These are phyloP conservation scores for Colletotrichum sp. DNA, from an alignment of 2,329 filamentous ascomycete genomes.

Conservation along the genomic window DNA sequence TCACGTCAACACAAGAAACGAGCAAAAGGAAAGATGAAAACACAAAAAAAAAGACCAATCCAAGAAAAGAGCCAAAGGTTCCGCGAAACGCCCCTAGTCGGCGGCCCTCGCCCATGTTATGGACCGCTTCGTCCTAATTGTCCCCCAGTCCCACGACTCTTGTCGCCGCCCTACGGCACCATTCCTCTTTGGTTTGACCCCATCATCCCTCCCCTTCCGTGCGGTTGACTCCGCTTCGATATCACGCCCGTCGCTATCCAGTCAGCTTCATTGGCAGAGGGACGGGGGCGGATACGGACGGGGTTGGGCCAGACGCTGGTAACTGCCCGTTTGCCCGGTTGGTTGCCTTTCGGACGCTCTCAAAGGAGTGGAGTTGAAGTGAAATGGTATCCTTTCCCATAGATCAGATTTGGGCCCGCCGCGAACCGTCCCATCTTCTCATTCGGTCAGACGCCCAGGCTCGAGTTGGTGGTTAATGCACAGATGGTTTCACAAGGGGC, in stretches of 20 bases:
- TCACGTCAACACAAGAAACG: not conserved
- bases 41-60: not conserved
- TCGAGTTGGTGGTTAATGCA: slow-evolving; percentile 1
- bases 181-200: not conserved
- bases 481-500: slow-evolving; percentile 11
- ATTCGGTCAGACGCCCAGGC: slow-evolving; percentile 1
- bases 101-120: slow-evolving; percentile 9
- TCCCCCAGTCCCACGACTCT: not conserved
- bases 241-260: not conserved
- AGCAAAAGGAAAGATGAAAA: not conserved
- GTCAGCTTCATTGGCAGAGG: not conserved
- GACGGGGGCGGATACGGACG: not conserved
- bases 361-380: not conserved
- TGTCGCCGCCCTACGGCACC: not conserved
- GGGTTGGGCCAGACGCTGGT: not conserved
- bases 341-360: not conserved
- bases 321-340: not conserved
- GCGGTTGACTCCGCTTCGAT: not conserved
- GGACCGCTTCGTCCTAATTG: slow-evolving; percentile 2
- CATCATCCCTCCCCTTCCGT: not conserved
- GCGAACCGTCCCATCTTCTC: slow-evolving; percentile 10
- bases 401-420: slow-evolving; percentile 8
- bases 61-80: not conserved
- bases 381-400: not conserved
- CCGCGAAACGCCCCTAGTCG: not conserved